phyloP scores from a whole-genome alignment of 1,284 basidiomycete species.

The Tilletiopsis washingtonensis region DNA sequence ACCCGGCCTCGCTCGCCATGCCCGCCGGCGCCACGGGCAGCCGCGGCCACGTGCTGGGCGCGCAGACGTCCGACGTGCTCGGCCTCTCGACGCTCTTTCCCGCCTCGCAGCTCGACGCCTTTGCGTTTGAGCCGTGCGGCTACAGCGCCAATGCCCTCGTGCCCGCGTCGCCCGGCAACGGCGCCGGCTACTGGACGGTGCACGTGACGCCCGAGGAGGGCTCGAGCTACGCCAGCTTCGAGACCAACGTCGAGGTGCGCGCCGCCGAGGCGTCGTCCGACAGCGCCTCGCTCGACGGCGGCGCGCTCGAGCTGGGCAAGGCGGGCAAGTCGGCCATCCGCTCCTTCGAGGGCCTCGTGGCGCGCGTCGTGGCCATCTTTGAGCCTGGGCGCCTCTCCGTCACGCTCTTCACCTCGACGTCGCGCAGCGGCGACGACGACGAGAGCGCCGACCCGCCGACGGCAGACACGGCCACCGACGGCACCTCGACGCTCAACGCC shows the following conservation, averaged over 20 bases:
- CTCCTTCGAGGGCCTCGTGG: constrained; percentile 64
- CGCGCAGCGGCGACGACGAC: constrained; percentile 51
- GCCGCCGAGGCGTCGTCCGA: background rate
- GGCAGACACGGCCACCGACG: constrained; percentile 56
- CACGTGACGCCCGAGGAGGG: constrained; percentile 97
- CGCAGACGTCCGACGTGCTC: constrained; percentile 62
- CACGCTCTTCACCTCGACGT: constrained; percentile 75
- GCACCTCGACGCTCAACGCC: constrained; percentile 16
- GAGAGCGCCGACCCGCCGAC: background rate
- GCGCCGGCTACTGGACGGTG: constrained; percentile 74
- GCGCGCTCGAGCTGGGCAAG: background rate
- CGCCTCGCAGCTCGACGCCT: constrained; percentile 77
- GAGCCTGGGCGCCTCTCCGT: constrained; percentile 77
- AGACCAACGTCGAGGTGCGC: constrained; percentile 85
- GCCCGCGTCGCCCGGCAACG: constrained; percentile 16
- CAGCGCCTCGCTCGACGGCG: background rate
- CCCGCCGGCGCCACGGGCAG: constrained; percentile 14
- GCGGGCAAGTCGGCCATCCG: constrained; percentile 7
- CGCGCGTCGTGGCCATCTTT: constrained; percentile 84
- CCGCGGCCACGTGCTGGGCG: constrained; percentile 58
- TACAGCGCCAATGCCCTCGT: constrained; percentile 87
- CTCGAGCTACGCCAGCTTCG: constrained; percentile 96
- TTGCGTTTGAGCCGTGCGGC: constrained; percentile 89
- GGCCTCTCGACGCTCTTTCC: constrained; percentile 81
- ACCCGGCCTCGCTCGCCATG: constrained; percentile 44